Evolutionary conservation across 2,329 filamentous ascomycete genomes (phyloP).

Genomic region (Tolypocladium tundrense): DNA sequence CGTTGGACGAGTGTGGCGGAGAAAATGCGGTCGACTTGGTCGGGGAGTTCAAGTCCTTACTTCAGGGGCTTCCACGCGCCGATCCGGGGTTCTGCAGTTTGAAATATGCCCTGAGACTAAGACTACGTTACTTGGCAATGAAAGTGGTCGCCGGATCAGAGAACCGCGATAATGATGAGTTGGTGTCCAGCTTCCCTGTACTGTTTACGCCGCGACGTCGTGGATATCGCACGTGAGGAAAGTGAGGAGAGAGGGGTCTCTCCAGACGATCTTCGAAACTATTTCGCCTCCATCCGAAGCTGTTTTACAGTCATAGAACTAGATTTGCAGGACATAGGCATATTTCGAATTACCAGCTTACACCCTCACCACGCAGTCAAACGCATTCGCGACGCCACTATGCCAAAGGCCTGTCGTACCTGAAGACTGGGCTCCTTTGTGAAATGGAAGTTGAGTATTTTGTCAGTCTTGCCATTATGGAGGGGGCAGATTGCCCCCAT

Average conservation of each 20-base stretch:
- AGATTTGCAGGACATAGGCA: neutral
- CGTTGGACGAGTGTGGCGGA: slow-evolving; percentile 22
- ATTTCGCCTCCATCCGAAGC: neutral
- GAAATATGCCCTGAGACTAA: slow-evolving; percentile 18
- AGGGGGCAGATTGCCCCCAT: neutral
- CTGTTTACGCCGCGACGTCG: neutral
- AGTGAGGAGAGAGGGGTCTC: slow-evolving; percentile 1
- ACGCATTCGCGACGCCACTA: too few species aligned
- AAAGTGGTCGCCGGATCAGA: slow-evolving; percentile 5
- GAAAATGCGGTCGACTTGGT: slow-evolving; percentile 10
- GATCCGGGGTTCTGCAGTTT: slow-evolving; percentile 7
- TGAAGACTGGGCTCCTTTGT: too few species aligned
- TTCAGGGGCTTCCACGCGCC: neutral
- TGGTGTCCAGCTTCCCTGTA: neutral
- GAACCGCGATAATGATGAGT: neutral
- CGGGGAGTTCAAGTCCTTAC: slow-evolving; percentile 8
- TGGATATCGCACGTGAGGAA: slow-evolving; percentile 1
- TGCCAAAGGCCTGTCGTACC: too few species aligned
- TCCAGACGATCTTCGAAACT: neutral
- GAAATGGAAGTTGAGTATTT: neutral
- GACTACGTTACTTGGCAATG: slow-evolving; percentile 18
- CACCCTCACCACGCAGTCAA: too few species aligned
- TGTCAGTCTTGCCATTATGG: neutral
- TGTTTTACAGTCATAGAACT: neutral
- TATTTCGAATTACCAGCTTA: too few species aligned